phyloP scores from a whole-genome alignment of 495 filamentous ascomycete species.

The Aeminium ludgeri region DNA sequence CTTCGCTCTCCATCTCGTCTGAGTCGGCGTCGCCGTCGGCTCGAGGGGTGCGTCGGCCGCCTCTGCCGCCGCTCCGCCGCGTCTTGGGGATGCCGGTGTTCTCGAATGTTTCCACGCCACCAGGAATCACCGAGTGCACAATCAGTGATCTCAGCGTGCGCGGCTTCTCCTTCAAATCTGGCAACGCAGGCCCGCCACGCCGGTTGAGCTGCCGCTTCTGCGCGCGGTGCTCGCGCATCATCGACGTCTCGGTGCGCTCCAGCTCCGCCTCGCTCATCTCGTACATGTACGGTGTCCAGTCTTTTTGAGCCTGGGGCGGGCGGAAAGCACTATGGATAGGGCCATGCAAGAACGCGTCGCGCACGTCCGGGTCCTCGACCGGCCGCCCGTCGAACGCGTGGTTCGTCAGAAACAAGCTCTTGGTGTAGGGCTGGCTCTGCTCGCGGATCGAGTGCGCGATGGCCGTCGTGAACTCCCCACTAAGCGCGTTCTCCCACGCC shows the following conservation, averaged over 20 bases:
- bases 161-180: conserved; percentile 88
- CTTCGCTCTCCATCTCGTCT: conserved; percentile 74
- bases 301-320: conserved; percentile 77
- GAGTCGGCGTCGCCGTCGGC: conserved; percentile 60
- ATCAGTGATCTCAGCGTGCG: conserved; percentile 79
- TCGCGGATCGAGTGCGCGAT: conserved; percentile 96
- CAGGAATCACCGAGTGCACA: conserved; percentile 79
- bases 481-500: conserved; percentile 77
- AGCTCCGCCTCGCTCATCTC: conserved; percentile 79
- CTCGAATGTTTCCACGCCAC: conserved; percentile 62
- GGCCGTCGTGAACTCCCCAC: conserved; percentile 90
- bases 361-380: conserved; percentile 77
- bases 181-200: conserved; percentile 81
- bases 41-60: conserved; percentile 33
- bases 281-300: conserved; percentile 82
- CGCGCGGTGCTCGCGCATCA: conserved; percentile 78
- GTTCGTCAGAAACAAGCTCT: conserved; percentile 78
- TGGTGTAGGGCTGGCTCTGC: conserved; percentile 83
- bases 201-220: conserved; percentile 92
- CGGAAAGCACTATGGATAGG: conserved; percentile 71
- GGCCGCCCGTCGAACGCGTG: conserved; percentile 92
- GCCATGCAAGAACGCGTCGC: conserved; percentile 67
- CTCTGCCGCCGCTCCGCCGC: conserved; percentile 35
- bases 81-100: conserved; percentile 74
- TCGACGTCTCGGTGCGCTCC: conserved; percentile 77